Conservation (phyloP, 1,284 basidiomycete species). For the Cronartium ribicola region DNA sequence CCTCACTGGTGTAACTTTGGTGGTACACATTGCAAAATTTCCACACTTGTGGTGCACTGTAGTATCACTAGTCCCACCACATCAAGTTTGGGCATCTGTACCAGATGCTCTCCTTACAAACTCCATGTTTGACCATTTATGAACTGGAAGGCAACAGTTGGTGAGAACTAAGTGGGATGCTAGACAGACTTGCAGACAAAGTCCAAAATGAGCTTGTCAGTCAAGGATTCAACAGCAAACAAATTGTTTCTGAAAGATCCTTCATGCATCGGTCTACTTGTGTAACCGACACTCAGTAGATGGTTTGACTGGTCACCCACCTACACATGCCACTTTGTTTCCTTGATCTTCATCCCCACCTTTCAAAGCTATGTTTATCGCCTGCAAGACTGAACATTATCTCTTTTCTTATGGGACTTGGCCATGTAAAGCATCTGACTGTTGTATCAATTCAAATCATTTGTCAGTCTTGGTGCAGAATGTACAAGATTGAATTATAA, state of each 20-base stretch:
- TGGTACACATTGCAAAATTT: no score
- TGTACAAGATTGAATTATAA: no score
- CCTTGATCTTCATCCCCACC: neutral
- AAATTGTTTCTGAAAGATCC: constrained; percentile 24
- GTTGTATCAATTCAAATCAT: neutral
- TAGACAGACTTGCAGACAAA: constrained; percentile 44
- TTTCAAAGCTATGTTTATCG: neutral
- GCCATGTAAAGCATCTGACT: constrained; percentile 7
- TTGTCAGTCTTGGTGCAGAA: no score
- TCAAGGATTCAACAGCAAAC: constrained; percentile 6
- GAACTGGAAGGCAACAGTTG: constrained; percentile 23
- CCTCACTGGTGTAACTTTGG: no score
- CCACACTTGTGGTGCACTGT: no score
- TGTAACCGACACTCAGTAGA: neutral
- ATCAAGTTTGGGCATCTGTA: no score
- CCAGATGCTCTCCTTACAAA: no score
- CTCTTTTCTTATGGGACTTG: neutral
- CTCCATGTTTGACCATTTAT: constrained; percentile 49
- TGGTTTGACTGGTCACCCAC: neutral
- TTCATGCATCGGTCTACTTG: neutral
- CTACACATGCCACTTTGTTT: neutral
- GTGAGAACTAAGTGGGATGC: neutral
- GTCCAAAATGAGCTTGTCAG: neutral
- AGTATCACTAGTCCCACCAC: no score
- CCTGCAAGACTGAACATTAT: neutral